A percentile compares a stretch with the other conserved stretches of the same genome.
Conservation (phyloP, 768 basidiomycete genomes). For the Mycena polygramma region DNA sequence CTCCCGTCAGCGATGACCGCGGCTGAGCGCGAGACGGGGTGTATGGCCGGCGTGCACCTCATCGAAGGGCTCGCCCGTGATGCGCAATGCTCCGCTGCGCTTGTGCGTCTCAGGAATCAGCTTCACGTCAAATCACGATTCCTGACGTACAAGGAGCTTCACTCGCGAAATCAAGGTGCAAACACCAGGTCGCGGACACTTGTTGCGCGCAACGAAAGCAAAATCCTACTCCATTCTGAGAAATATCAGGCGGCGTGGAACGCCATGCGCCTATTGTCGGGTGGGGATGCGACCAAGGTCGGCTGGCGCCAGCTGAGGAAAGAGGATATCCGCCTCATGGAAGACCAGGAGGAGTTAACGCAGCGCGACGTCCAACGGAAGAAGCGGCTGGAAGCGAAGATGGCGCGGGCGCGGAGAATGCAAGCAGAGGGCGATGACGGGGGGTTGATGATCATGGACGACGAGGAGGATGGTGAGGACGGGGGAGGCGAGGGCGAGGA, state of each 20-base stretch:
- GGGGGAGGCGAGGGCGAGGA: not conserved
- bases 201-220: conserved; percentile 10
- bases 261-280: not conserved
- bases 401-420: not conserved
- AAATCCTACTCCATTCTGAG: conserved; percentile 2
- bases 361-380: not conserved
- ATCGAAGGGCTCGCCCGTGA: not conserved
- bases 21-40: not conserved
- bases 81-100: not conserved
- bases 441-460: too few species aligned
- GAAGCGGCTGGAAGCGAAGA: not conserved
- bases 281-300: not conserved
- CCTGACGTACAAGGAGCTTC: not conserved
- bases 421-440: too few species aligned
- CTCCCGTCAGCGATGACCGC: not conserved
- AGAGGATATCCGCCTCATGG: conserved; percentile 17
- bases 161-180: conserved; percentile 2
- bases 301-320: not conserved
- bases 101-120: not conserved
- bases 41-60: not conserved
- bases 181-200: not conserved
- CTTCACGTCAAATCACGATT: conserved; percentile 1
- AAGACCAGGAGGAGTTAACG: conserved; percentile 1
- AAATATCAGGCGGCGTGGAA: conserved; percentile 12
- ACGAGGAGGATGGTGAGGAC: not conserved